These are phyloP conservation scores for Lentinula detonsa DNA, from an alignment of 768 basidiomycete genomes.

Conservation along the genomic window DNA sequence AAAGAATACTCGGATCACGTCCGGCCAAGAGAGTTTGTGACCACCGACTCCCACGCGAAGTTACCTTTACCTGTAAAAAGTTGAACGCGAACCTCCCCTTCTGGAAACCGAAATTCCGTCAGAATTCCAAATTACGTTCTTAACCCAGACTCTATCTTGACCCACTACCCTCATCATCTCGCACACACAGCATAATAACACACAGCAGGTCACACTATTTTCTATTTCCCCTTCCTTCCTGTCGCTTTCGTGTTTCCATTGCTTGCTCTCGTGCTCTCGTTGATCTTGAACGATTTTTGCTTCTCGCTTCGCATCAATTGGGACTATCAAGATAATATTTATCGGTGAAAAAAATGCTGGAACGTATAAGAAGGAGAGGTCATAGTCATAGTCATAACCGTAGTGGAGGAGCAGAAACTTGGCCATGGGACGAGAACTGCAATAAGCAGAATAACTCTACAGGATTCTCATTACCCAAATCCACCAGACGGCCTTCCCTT, in stretches of 20 bases:
- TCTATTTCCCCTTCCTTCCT: background rate
- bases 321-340: background rate
- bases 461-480: background rate
- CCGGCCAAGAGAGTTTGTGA: background rate
- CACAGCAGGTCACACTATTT: background rate
- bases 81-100: too few species aligned
- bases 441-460: background rate
- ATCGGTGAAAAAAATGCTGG: background rate
- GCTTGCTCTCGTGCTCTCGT: background rate
- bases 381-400: background rate
- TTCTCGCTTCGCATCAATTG: background rate
- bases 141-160: background rate
- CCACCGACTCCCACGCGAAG: background rate
- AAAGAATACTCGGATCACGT: background rate
- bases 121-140: background rate
- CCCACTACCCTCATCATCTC: background rate
- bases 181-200: background rate
- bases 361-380: background rate
- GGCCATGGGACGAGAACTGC: background rate
- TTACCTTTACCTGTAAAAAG: background rate
- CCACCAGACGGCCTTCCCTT: background rate
- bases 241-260: background rate
- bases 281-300: background rate
- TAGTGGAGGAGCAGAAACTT: background rate
- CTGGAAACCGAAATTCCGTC: background rate